phyloP scores from a whole-genome alignment of 768 basidiomycete genomes.

The Trametes cinnabarina region DNA sequence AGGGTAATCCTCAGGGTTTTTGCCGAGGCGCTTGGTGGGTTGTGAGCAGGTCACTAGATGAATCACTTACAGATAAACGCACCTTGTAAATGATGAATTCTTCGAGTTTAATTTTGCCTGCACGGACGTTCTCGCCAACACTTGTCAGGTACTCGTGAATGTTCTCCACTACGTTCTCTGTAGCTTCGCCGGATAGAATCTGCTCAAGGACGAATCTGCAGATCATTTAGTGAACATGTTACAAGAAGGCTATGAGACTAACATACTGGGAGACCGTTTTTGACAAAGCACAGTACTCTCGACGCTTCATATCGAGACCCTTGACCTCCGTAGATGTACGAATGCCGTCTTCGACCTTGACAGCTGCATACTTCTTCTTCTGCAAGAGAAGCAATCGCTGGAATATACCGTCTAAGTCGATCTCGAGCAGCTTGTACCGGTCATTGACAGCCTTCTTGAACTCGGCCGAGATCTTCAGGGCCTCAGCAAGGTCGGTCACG shows the following conservation, averaged over 20 bases:
- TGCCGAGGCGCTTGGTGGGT: constrained; percentile 75
- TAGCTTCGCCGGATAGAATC: constrained; percentile 87
- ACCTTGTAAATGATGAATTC: constrained; percentile 97
- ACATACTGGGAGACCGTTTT: constrained; percentile 91
- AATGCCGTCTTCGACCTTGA: constrained; percentile 86
- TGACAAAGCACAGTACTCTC: constrained; percentile 91
- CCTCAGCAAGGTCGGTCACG: constrained; percentile 82
- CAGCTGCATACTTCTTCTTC: constrained; percentile 99
- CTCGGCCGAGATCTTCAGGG: constrained; percentile 84
- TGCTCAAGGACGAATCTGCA: constrained; percentile 83
- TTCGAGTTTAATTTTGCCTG: constrained; percentile 77
- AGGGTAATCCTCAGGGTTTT: constrained; percentile 96
- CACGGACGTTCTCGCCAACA: constrained; percentile 75
- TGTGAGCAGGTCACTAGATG: not conserved
- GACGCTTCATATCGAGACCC: constrained; percentile 97
- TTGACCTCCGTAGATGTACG: constrained; percentile 86
- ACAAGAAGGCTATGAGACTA: not conserved
- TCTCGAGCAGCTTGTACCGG: constrained; percentile 91
- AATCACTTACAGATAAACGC: constrained; percentile 19
- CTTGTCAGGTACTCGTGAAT: constrained; percentile 89
- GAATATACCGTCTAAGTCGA: constrained; percentile 94
- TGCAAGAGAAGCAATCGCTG: constrained; percentile 88
- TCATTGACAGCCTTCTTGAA: constrained; percentile 98
- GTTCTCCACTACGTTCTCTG: constrained; percentile 83
- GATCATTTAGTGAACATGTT: not conserved